These are phyloP conservation scores for Luffa aegyptiaca DNA, from an alignment of 306 rosid genomes.

Conservation along the genomic window DNA sequence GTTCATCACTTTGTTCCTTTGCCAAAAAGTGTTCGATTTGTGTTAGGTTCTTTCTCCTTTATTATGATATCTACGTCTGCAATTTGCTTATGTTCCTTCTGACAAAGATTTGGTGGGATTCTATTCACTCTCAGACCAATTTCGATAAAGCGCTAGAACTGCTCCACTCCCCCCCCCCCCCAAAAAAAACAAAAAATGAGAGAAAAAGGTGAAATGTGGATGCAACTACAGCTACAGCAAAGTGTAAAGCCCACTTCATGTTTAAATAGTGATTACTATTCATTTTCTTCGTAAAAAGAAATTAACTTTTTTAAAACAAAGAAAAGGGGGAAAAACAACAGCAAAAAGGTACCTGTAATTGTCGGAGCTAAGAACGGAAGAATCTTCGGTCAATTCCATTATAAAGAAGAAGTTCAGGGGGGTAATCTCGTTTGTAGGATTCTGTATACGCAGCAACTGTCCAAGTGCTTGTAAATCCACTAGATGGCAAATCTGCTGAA, in stretches of 20 bases:
- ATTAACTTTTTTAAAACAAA: no score
- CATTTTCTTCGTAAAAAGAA: no score
- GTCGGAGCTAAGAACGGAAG: conserved; percentile 39
- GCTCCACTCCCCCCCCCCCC: background rate
- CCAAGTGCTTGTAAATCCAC: conserved; percentile 46
- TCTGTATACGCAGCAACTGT: conserved; percentile 39
- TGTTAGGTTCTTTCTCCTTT: background rate
- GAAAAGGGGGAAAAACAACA: no score
- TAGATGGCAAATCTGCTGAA: conserved; percentile 46
- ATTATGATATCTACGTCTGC: background rate
- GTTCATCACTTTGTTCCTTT: background rate
- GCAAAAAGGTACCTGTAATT: conserved; percentile 49
- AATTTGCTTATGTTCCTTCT: background rate
- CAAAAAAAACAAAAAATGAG: no score
- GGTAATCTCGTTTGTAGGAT: conserved; percentile 27
- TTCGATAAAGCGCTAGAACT: background rate
- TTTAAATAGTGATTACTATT: no score
- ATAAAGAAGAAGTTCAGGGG: conserved; percentile 53
- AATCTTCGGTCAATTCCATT: conserved; percentile 57
- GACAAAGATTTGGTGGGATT: background rate
- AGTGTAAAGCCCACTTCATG: no score
- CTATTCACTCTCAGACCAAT: background rate
- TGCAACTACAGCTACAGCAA: no score
- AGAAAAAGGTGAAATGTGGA: no score
- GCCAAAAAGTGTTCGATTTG: background rate